These are phyloP conservation scores for Bipolaris victoriae DNA, from an alignment of 2,329 filamentous ascomycete genomes.

Conservation along the genomic window DNA sequence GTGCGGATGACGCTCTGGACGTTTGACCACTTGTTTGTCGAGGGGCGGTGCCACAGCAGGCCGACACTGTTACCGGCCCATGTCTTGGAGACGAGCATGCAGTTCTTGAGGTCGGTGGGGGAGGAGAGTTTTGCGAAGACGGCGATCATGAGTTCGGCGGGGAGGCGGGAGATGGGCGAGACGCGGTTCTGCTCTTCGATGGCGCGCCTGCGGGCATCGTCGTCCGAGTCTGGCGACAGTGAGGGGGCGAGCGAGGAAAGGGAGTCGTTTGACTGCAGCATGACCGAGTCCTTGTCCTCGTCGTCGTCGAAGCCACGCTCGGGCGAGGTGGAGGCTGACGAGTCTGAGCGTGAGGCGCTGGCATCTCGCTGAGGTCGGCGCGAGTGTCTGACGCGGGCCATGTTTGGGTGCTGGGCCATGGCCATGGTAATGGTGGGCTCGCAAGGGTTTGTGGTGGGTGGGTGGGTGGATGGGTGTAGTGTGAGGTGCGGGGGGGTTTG, in stretches of 20 bases:
- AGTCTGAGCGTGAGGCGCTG: conserved; percentile 50
- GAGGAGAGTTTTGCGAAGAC: conserved; percentile 85
- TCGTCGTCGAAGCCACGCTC: conserved; percentile 82
- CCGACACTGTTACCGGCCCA: conserved; percentile 95
- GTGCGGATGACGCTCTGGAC: conserved; percentile 81
- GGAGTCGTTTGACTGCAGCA: conserved; percentile 82
- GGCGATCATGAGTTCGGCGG: conserved; percentile 92
- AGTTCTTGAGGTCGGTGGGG: conserved; percentile 78
- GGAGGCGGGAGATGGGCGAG: conserved; percentile 82
- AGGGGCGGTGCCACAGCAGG: conserved; percentile 90
- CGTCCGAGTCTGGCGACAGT: conserved; percentile 75
- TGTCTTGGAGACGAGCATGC: conserved; percentile 91
- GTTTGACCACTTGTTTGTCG: conserved; percentile 85
- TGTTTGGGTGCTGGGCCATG: conserved; percentile 17
- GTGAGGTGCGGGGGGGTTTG: neutral
- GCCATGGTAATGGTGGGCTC: conserved; percentile 3
- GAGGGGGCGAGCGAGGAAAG: conserved; percentile 87
- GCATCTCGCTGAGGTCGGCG: conserved; percentile 40
- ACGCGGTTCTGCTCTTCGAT: conserved; percentile 70
- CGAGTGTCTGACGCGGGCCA: conserved; percentile 18
- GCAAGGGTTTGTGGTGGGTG: neutral
- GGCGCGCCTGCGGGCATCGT: conserved; percentile 64
- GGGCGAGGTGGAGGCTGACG: conserved; percentile 76
- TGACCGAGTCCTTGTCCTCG: conserved; percentile 93
- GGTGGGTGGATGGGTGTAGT: neutral